Conservation (phyloP, 257 asterid genomes). For the Lithospermum erythrorhizon region DNA sequence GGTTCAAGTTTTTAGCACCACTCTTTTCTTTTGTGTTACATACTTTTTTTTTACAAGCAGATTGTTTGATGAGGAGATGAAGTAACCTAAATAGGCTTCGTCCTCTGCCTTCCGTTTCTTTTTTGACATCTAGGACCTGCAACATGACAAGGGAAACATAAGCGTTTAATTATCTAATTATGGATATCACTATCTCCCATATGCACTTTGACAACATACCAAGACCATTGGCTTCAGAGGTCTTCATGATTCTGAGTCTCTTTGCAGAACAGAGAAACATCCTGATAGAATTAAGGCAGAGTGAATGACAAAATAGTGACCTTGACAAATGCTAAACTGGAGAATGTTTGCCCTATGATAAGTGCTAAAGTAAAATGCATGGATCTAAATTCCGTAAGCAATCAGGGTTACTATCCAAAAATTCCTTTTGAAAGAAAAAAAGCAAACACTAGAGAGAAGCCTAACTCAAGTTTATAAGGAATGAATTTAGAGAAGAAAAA, state of each 20-base stretch:
- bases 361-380: background rate
- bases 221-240: slow-evolving; percentile 65
- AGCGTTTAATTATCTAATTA: background rate
- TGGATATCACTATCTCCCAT: background rate
- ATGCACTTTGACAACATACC: slow-evolving; percentile 17
- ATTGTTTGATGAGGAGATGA: slow-evolving; percentile 2
- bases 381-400: background rate
- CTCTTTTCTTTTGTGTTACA: slow-evolving; percentile 9
- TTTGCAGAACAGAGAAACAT: slow-evolving; percentile 66
- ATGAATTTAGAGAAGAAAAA: background rate
- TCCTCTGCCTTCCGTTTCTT: slow-evolving; percentile 22
- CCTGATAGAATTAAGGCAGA: slow-evolving; percentile 26
- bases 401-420: background rate
- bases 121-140: slow-evolving; percentile 45
- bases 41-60: slow-evolving; percentile 14
- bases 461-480: too few relatives aligned
- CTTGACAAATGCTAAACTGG: background rate
- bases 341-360: background rate
- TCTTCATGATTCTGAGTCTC: slow-evolving; percentile 71
- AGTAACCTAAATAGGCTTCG: slow-evolving; percentile 21
- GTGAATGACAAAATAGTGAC: slow-evolving; percentile 7
- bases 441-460: background rate
- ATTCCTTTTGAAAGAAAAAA: background rate
- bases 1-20: slow-evolving; percentile 17
- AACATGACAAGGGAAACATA: slow-evolving; percentile 5